Evolutionary conservation across 805 yeast genomes (phyloP).

Genomic region (Schwanniomyces sp.): DNA sequence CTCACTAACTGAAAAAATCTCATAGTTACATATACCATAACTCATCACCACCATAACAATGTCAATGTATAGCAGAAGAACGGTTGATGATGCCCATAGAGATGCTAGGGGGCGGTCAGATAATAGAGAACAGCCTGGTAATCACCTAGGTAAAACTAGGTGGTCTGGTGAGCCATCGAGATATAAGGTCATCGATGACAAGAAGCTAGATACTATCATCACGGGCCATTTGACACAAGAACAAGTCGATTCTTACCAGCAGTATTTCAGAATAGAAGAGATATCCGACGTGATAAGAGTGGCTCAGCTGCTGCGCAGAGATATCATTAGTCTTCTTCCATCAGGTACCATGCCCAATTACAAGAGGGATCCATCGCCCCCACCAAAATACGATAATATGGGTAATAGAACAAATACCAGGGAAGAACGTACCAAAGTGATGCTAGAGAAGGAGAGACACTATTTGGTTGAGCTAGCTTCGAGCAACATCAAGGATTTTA

Average conservation of each 20-base stretch:
- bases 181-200: slow-evolving; percentile 18
- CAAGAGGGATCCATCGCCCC: slow-evolving; percentile 77
- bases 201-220: slow-evolving; percentile 32
- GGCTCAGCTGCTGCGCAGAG: slow-evolving; percentile 23
- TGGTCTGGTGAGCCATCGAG: slow-evolving; percentile 36
- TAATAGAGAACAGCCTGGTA: background rate
- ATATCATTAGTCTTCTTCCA: slow-evolving; percentile 52
- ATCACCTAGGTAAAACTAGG: slow-evolving; percentile 18
- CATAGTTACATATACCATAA: background rate
- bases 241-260: slow-evolving; percentile 74
- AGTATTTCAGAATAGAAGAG: slow-evolving; percentile 75
- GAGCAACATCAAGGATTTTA: slow-evolving; percentile 68
- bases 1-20: background rate
- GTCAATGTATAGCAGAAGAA: slow-evolving; percentile 8
- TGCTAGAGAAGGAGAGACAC: slow-evolving; percentile 78
- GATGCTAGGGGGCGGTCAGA: slow-evolving; percentile 6
- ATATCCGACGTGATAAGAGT: slow-evolving; percentile 56
- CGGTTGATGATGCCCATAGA: slow-evolving; percentile 3
- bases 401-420: slow-evolving; percentile 89
- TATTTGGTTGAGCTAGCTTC: slow-evolving; percentile 73
- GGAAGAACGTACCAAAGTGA: slow-evolving; percentile 60
- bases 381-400: slow-evolving; percentile 80
- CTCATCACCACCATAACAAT: background rate
- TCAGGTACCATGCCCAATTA: slow-evolving; percentile 37
- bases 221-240: slow-evolving; percentile 55